These are phyloP conservation scores for Fusarium palustre DNA, from an alignment of 2,329 filamentous ascomycete genomes.

Conservation along the genomic window DNA sequence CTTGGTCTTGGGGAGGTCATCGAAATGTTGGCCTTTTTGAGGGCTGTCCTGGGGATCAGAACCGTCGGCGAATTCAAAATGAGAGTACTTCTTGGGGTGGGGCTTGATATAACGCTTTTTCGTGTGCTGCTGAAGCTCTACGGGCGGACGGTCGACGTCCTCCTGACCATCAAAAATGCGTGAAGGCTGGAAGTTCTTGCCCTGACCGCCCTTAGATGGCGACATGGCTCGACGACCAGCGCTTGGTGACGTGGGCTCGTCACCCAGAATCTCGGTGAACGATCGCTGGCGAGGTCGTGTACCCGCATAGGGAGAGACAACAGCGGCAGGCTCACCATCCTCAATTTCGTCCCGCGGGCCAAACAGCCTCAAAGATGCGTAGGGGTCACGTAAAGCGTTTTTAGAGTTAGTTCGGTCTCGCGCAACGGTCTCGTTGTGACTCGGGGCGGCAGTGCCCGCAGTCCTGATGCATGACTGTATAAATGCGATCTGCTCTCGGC, in stretches of 20 bases:
- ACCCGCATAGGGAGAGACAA: conserved; percentile 72
- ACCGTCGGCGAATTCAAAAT: conserved; percentile 84
- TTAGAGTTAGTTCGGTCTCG: conserved; percentile 65
- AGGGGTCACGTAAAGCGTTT: conserved; percentile 70
- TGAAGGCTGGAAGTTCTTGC: conserved; percentile 71
- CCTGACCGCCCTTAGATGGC: conserved; percentile 63
- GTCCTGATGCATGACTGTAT: conserved; percentile 72
- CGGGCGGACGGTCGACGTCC: conserved; percentile 52
- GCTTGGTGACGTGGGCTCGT: conserved; percentile 63
- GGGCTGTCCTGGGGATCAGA: conserved; percentile 63
- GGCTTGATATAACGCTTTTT: conserved; percentile 67
- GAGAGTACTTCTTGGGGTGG: conserved; percentile 82
- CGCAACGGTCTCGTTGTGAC: conserved; percentile 53
- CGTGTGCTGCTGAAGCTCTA: conserved; percentile 57
- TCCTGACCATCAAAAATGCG: conserved; percentile 72
- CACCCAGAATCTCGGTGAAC: conserved; percentile 77
- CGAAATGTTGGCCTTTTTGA: conserved; percentile 54
- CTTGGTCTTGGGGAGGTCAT: conserved; percentile 66
- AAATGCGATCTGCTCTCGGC: conserved; percentile 83
- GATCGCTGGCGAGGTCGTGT: conserved; percentile 73
- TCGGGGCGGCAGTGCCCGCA: conserved; percentile 53
- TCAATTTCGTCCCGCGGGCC: conserved; percentile 73
- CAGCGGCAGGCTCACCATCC: conserved; percentile 57
- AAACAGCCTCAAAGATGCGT: conserved; percentile 81
- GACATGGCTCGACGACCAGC: conserved; percentile 63